Conservation (phyloP, 345 rosid genomes). For the Erodium maritimum region DNA sequence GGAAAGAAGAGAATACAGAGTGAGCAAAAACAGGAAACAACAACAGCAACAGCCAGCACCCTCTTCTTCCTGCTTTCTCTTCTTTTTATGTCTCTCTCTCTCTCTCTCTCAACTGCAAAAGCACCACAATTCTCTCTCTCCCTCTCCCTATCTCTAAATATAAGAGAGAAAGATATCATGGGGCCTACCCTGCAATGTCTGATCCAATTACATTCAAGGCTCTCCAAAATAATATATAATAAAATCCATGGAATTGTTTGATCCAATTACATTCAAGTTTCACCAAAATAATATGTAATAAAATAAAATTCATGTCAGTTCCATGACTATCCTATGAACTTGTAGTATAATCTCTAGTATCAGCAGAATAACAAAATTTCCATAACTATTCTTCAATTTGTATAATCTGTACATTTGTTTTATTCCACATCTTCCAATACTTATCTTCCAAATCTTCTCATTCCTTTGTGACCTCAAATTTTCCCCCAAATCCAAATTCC, state of each 20-base stretch:
- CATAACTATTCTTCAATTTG: not conserved
- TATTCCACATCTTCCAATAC: not conserved
- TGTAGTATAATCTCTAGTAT: too few relatives aligned
- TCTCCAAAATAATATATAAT: too few relatives aligned
- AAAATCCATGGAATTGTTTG: too few relatives aligned
- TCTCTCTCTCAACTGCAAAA: not conserved
- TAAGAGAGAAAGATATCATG: too few relatives aligned
- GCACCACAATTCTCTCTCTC: not conserved
- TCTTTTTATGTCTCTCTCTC: not conserved
- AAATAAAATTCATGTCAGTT: too few relatives aligned
- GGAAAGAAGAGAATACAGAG: not conserved
- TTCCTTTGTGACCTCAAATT: not conserved
- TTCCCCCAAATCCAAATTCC: not conserved
- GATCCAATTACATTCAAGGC: too few relatives aligned
- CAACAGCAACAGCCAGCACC: not conserved
- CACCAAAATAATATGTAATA: too few relatives aligned
- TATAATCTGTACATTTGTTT: not conserved
- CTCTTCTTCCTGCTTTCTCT: not conserved
- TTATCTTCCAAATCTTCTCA: not conserved
- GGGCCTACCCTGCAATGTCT: too few relatives aligned
- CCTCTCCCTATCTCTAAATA: too few relatives aligned
- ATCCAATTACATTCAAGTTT: too few relatives aligned
- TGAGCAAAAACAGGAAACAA: not conserved
- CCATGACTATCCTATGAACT: not conserved
- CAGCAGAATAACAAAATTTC: too few relatives aligned